A percentile compares a stretch with the other conserved stretches of the same genome.
phyloP scores from a whole-genome alignment of 78 protist genomes.

The Dictyostelium capitatum region DNA sequence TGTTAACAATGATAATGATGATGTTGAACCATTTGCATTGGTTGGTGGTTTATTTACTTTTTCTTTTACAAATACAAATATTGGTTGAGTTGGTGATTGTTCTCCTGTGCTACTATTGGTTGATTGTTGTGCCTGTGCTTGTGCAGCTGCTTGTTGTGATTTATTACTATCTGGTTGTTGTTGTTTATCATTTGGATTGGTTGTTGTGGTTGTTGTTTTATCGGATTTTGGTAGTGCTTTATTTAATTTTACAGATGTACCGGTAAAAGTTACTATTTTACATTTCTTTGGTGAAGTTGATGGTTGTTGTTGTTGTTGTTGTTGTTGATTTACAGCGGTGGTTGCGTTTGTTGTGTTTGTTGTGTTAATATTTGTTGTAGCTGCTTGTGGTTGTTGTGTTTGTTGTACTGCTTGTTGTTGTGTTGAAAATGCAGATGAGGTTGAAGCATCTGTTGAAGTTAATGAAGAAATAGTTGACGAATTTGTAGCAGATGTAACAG shows the following conservation, averaged over 20 bases:
- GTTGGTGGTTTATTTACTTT: neutral
- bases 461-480: slow-evolving; percentile 7
- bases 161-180: slow-evolving; percentile 28
- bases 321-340: neutral
- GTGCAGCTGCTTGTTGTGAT: neutral
- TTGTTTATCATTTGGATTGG: neutral
- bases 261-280: slow-evolving; percentile 81
- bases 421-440: neutral
- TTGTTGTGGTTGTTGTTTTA: neutral
- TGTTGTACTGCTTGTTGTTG: slow-evolving; percentile 15
- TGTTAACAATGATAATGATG: slow-evolving; percentile 34
- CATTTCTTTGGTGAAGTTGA: slow-evolving; percentile 41
- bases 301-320: slow-evolving; percentile 26
- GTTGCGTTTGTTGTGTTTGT: slow-evolving; percentile 25
- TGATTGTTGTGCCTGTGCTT: neutral
- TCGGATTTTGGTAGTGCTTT: slow-evolving; percentile 2
- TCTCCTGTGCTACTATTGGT: neutral
- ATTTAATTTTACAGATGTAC: slow-evolving; percentile 62
- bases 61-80: slow-evolving; percentile 69
- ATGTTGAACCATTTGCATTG: neutral
- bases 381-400: neutral
- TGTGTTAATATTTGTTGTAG: slow-evolving; percentile 23
- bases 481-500: neutral
- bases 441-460: slow-evolving; percentile 1
- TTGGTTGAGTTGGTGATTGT: slow-evolving; percentile 22